phyloP scores from a whole-genome alignment of 805 yeast genomes.

The Soucietia sequanensis region DNA sequence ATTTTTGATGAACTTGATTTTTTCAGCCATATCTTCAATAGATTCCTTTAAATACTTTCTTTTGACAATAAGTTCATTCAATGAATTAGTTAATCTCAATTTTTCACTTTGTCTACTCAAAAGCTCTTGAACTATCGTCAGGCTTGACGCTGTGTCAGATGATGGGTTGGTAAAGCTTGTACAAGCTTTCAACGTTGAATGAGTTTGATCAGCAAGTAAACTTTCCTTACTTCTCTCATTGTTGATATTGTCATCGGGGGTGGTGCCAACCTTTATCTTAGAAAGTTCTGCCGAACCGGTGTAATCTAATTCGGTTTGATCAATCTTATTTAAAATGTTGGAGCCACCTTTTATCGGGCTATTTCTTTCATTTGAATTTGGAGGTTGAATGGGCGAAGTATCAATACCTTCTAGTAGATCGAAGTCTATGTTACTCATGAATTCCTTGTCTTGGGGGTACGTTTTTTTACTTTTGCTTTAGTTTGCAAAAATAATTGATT shows the following conservation, averaged over 20 bases:
- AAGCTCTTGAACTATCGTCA: no score
- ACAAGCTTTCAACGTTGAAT: neutral
- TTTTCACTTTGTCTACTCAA: conserved; percentile 15
- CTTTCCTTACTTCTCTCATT: no score
- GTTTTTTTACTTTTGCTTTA: no score
- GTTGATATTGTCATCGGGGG: no score
- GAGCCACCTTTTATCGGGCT: neutral
- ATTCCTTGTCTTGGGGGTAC: no score
- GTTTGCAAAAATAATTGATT: no score
- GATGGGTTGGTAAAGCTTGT: neutral
- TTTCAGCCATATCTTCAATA: conserved; percentile 14
- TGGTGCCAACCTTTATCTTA: no score
- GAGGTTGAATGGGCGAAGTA: neutral
- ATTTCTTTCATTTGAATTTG: no score
- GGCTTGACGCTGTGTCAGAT: conserved; percentile 5
- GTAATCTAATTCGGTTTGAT: no score
- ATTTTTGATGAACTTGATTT: conserved; percentile 12
- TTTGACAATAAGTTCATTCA: conserved; percentile 17
- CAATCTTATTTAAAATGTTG: no score
- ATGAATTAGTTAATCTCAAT: conserved; percentile 10
- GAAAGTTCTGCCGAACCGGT: no score
- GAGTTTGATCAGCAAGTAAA: neutral
- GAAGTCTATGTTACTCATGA: conserved; percentile 1
- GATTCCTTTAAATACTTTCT: conserved; percentile 13
- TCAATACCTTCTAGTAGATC: neutral